phyloP scores from a whole-genome alignment of 1,284 basidiomycete genomes.

The Cystobasidiaceae sp. region DNA sequence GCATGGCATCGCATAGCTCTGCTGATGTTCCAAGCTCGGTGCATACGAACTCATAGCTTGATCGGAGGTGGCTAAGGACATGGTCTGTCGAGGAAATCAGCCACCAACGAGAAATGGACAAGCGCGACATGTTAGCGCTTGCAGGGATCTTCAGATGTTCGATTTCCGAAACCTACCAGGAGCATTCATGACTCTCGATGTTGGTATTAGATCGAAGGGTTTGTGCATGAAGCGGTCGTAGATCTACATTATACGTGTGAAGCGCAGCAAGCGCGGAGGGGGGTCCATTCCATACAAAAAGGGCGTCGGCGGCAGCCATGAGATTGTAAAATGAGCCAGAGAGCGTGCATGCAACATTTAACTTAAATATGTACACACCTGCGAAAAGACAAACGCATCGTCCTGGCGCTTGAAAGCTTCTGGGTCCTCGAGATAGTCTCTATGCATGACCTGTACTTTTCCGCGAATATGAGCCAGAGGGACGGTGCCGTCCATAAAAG shows the following conservation, averaged over 20 bases:
- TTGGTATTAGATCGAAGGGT: slow-evolving; percentile 92
- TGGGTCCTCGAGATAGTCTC: slow-evolving; percentile 38
- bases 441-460: slow-evolving; percentile 37
- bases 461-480: slow-evolving; percentile 36
- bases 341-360: background rate
- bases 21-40: slow-evolving; percentile 87
- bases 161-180: slow-evolving; percentile 68
- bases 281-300: background rate
- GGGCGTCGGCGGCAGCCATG: background rate
- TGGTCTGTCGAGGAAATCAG: slow-evolving; percentile 34
- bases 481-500: slow-evolving; percentile 38
- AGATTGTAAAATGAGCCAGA: background rate
- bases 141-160: too few relatives aligned
- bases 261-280: background rate
- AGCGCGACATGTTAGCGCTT: too few relatives aligned
- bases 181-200: slow-evolving; percentile 74
- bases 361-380: slow-evolving; percentile 29
- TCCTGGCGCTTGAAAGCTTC: slow-evolving; percentile 34
- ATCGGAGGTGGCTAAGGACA: slow-evolving; percentile 53
- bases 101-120: too few relatives aligned
- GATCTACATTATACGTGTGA: slow-evolving; percentile 27
- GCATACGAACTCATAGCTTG: slow-evolving; percentile 89
- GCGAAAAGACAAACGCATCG: slow-evolving; percentile 40
- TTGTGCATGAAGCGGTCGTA: slow-evolving; percentile 92
- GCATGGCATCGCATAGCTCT: slow-evolving; percentile 79